These are phyloP conservation scores for Vicia villosa DNA, from an alignment of 306 rosid species.

Conservation along the genomic window DNA sequence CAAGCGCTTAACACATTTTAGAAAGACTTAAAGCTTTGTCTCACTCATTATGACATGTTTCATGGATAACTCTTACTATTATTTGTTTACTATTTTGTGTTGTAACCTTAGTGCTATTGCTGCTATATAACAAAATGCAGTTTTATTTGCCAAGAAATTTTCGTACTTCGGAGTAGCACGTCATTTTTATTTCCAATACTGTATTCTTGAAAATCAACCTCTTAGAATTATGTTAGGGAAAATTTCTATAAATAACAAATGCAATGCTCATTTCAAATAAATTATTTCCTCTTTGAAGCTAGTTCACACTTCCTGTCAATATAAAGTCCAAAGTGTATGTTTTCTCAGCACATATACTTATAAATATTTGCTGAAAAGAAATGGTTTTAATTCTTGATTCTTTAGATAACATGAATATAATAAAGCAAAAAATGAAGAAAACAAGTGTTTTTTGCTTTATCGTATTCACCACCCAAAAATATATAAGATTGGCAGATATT, in stretches of 20 bases:
- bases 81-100: neutral
- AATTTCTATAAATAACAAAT: constrained; percentile 19
- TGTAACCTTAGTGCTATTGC: constrained; percentile 3
- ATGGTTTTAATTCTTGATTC: constrained; percentile 28
- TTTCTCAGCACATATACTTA: neutral
- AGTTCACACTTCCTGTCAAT: constrained; percentile 22
- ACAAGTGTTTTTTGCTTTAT: neutral
- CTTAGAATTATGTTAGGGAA: constrained; percentile 1
- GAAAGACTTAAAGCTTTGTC: constrained; percentile 28
- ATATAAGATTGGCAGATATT: constrained; percentile 20
- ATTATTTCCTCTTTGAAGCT: neutral
- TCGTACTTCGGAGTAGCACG: neutral
- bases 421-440: constrained; percentile 6
- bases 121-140: constrained; percentile 8
- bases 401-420: constrained; percentile 6
- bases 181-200: constrained; percentile 1
- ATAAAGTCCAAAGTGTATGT: constrained; percentile 19
- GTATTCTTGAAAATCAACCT: constrained; percentile 12
- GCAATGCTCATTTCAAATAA: neutral
- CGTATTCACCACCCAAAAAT: neutral
- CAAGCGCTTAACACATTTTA: neutral
- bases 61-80: neutral
- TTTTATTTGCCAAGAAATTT: constrained; percentile 5
- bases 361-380: constrained; percentile 8
- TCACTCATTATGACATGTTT: constrained; percentile 17